Evolutionary conservation across 257 asterid species (phyloP).

Genomic region (Sherardia arvensis): DNA sequence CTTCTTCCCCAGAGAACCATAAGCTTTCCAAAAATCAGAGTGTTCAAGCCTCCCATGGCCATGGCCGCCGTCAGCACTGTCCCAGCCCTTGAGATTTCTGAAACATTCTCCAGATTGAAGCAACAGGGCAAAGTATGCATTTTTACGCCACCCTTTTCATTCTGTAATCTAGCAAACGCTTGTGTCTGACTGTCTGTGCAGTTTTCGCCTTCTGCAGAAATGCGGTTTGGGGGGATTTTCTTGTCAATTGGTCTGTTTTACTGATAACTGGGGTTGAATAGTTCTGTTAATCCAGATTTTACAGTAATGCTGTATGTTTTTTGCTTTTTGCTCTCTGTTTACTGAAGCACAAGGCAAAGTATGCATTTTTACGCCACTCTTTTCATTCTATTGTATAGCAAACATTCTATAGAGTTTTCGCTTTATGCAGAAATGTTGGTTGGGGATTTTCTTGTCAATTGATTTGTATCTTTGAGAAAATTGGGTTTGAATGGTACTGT

Average conservation of each 20-base stretch:
- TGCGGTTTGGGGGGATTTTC: background rate
- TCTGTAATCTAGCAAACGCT: background rate
- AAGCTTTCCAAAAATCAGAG: constrained; percentile 7
- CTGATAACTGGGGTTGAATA: background rate
- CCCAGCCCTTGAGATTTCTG: constrained; percentile 44
- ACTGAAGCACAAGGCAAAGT: constrained; percentile 61
- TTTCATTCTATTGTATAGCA: background rate
- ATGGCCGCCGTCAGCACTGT: constrained; percentile 31
- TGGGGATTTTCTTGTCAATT: background rate
- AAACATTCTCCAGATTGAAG: constrained; percentile 55
- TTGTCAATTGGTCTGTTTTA: background rate
- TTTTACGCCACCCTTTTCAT: background rate
- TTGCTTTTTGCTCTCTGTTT: no score
- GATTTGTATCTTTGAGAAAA: background rate
- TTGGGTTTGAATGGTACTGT: background rate
- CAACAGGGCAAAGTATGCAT: constrained; percentile 51
- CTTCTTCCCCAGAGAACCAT: constrained; percentile 15
- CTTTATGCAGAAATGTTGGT: background rate
- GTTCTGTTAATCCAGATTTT: background rate
- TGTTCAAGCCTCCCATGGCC: constrained; percentile 42
- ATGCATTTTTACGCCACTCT: constrained; percentile 4
- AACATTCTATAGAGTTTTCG: background rate
- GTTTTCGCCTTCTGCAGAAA: background rate
- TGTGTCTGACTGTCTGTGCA: background rate
- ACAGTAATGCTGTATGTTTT: no score